Evolutionary conservation across 768 basidiomycete species (phyloP).

Genomic region (Kwoniella heveanensis): DNA sequence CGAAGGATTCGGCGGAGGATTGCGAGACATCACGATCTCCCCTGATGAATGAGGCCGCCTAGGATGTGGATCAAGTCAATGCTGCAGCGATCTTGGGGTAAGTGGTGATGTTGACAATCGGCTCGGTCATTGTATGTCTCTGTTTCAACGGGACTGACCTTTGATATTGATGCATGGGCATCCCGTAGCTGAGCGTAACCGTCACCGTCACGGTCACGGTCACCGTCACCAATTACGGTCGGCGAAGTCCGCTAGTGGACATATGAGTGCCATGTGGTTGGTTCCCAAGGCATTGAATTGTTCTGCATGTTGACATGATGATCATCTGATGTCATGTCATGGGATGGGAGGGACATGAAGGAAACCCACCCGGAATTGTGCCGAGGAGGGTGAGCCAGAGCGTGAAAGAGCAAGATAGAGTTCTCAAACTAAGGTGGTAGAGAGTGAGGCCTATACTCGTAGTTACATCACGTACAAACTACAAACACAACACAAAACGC

Average conservation of each 20-base stretch:
- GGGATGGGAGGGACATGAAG: too few species aligned
- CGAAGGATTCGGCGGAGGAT: conserved; percentile 15
- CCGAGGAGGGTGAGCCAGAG: not conserved
- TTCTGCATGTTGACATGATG: not conserved
- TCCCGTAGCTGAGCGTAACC: too few species aligned
- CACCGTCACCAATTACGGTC: too few species aligned
- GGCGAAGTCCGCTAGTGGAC: too few species aligned
- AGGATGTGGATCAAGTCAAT: not conserved
- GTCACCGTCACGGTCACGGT: too few species aligned
- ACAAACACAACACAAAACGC: not conserved
- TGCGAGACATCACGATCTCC: conserved; percentile 35
- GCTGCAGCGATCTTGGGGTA: too few species aligned
- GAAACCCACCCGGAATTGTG: not conserved
- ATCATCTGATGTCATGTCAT: not conserved
- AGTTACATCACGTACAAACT: too few species aligned
- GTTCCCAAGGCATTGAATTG: too few species aligned
- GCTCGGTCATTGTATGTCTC: not conserved
- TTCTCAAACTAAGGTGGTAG: not conserved
- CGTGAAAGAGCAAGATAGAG: not conserved
- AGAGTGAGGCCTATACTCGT: too few species aligned
- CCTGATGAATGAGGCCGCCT: not conserved
- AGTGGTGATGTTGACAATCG: not conserved
- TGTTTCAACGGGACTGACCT: not conserved
- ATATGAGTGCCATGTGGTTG: too few species aligned
- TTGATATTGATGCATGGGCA: too few species aligned